A percentile compares a stretch with the other conserved stretches of the same genome.
These are phyloP conservation scores for Yamagishiella unicocca DNA, from an alignment of 139 green algal genomes.

Conservation along the genomic window DNA sequence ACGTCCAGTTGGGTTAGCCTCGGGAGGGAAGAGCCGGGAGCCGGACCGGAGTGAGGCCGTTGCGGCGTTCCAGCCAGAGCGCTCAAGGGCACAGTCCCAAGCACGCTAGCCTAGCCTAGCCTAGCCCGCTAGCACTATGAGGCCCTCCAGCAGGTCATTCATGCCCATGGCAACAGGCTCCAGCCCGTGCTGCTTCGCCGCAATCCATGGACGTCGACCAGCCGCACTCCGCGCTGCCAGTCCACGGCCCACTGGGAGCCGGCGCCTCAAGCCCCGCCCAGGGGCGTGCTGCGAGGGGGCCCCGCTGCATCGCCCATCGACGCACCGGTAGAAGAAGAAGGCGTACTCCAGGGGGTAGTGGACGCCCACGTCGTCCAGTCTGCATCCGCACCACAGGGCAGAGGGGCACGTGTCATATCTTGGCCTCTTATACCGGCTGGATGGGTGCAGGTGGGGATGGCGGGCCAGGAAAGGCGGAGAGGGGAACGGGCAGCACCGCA, in stretches of 20 bases:
- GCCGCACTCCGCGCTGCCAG: neutral
- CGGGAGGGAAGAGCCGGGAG: neutral
- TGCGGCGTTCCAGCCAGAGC: too few relatives aligned
- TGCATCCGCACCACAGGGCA: neutral
- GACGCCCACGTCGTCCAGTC: neutral
- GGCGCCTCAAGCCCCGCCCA: neutral
- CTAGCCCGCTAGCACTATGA: neutral
- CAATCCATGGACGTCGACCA: too few relatives aligned
- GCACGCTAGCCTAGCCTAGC: neutral
- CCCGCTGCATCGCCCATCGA: neutral
- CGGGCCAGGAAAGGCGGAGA: too few relatives aligned
- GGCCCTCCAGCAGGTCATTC: too few relatives aligned
- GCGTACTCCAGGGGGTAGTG: slow-evolving; percentile 33
- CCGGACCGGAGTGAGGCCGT: neutral
- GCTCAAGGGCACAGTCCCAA: neutral
- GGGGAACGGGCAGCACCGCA: too few relatives aligned
- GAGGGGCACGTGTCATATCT: too few relatives aligned
- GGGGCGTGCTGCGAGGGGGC: too few relatives aligned
- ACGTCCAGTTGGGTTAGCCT: neutral
- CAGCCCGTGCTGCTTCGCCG: too few relatives aligned
- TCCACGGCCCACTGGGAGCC: neutral
- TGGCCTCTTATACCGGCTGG: too few relatives aligned
- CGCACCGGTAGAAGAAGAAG: slow-evolving; percentile 34
- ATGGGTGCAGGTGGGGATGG: too few relatives aligned
- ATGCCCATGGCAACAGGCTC: too few relatives aligned